These are phyloP conservation scores for Paxillus rubicundulus DNA, from an alignment of 768 basidiomycete species.

Conservation along the genomic window DNA sequence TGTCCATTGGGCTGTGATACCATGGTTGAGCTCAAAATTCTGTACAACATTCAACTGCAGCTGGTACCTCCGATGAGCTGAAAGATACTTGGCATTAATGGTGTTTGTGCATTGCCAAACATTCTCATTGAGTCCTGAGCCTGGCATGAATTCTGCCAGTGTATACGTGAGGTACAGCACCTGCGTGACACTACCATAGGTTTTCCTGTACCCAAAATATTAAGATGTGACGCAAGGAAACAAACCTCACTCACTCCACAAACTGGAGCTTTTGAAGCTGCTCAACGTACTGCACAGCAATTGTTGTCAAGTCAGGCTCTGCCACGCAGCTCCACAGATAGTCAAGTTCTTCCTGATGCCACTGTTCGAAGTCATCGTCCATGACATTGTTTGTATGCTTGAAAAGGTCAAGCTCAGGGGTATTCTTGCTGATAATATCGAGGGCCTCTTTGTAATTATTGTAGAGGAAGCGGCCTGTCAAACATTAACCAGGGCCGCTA, in stretches of 20 bases:
- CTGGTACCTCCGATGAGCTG: neutral
- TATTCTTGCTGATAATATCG: neutral
- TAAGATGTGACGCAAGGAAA: neutral
- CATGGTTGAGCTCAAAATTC: slow-evolving; percentile 12
- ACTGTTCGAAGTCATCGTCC: neutral
- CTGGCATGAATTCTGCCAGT: slow-evolving; percentile 11
- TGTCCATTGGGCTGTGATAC: slow-evolving; percentile 30
- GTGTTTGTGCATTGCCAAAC: slow-evolving; percentile 12
- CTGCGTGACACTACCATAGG: slow-evolving; percentile 6
- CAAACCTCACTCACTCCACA: neutral
- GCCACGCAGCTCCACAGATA: neutral
- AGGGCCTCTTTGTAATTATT: slow-evolving; percentile 19
- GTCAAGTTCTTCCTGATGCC: neutral
- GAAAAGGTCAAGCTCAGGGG: neutral
- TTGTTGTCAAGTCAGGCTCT: slow-evolving; percentile 19
- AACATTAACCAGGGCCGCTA: neutral
- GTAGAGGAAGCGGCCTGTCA: slow-evolving; percentile 5
- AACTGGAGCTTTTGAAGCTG: neutral
- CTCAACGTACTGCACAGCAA: slow-evolving; percentile 5
- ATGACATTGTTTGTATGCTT: neutral
- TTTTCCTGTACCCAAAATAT: slow-evolving; percentile 2
- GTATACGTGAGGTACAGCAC: slow-evolving; percentile 13
- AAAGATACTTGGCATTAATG: slow-evolving; percentile 20
- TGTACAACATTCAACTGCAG: slow-evolving; percentile 5
- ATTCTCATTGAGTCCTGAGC: slow-evolving; percentile 11